phyloP scores from a whole-genome alignment of 2,329 filamentous ascomycete genomes.

The Cyphellophora attinorum region DNA sequence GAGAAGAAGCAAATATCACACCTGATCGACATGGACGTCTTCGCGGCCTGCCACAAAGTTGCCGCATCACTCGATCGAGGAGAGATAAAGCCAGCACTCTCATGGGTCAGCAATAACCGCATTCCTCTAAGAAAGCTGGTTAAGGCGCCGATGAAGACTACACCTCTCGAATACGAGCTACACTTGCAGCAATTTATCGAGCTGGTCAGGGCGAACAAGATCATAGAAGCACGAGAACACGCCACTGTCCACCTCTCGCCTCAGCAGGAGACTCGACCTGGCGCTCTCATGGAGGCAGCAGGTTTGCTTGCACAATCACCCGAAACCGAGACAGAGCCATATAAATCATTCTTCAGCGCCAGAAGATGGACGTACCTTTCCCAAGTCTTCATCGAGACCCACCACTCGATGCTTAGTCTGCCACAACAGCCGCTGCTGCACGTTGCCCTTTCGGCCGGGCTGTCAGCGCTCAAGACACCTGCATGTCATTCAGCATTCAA shows the following conservation, averaged over 20 bases:
- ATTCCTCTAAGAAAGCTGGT: constrained; percentile 78
- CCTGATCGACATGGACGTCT: constrained; percentile 81
- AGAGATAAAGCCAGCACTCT: constrained; percentile 67
- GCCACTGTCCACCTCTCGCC: constrained; percentile 71
- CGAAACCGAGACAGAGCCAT: constrained; percentile 49
- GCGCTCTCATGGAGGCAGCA: constrained; percentile 62
- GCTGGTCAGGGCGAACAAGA: constrained; percentile 63
- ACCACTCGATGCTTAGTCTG: constrained; percentile 76
- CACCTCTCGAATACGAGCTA: constrained; percentile 81
- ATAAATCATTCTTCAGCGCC: constrained; percentile 61
- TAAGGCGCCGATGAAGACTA: constrained; percentile 11
- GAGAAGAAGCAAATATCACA: constrained; percentile 65
- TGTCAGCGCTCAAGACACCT: constrained; percentile 92
- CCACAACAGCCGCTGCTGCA: constrained; percentile 78
- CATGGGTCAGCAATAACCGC: constrained; percentile 91
- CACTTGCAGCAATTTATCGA: constrained; percentile 93
- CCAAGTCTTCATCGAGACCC: constrained; percentile 70
- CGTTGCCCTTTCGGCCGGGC: constrained; percentile 78
- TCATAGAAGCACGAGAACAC: constrained; percentile 69
- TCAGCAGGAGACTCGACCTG: constrained; percentile 58
- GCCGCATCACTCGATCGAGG: constrained; percentile 61
- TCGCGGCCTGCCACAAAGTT: constrained; percentile 71
- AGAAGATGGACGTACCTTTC: constrained; percentile 69
- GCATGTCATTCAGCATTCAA: constrained; percentile 66
- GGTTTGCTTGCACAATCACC: constrained; percentile 69